Conservation (phyloP, 352 stramenopile genomes). For the Phytophthora europaea region DNA sequence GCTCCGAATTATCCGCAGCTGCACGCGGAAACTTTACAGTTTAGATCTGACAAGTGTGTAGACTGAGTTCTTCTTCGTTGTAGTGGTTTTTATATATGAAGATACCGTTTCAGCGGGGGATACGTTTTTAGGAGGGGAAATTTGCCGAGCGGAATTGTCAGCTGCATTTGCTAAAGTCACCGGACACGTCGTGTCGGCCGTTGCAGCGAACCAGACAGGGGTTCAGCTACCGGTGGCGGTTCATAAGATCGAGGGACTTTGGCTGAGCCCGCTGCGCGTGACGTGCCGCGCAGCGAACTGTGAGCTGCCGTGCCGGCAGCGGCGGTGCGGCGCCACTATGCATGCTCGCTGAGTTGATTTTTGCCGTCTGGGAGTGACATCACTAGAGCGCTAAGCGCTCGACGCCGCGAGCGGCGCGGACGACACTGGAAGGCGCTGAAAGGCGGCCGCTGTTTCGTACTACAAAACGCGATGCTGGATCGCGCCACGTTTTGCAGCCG, state of each 20-base stretch:
- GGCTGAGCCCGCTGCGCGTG: neutral
- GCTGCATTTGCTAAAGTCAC: neutral
- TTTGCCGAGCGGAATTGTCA: neutral
- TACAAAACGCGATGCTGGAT: neutral
- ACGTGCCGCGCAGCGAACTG: neutral
- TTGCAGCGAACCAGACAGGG: neutral
- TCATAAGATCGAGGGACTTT: conserved; percentile 1
- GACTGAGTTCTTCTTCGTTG: too few relatives aligned
- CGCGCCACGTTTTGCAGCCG: neutral
- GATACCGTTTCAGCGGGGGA: neutral
- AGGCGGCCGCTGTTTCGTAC: neutral
- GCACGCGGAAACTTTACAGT: neutral
- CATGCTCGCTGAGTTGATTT: neutral
- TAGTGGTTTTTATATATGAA: too few relatives aligned
- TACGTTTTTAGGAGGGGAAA: neutral
- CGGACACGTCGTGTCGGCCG: neutral
- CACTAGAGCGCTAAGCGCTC: neutral
- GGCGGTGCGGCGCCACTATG: neutral
- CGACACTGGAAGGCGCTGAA: neutral
- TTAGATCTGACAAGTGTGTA: neutral
- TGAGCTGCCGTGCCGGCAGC: too few relatives aligned
- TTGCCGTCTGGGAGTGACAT: neutral
- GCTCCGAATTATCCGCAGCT: conserved; percentile 9
- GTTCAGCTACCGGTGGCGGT: conserved; percentile 2
- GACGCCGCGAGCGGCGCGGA: neutral